Base-by-base conservation (phyloP, 495 filamentous ascomycete species). In the Halenospora varia region DNA sequence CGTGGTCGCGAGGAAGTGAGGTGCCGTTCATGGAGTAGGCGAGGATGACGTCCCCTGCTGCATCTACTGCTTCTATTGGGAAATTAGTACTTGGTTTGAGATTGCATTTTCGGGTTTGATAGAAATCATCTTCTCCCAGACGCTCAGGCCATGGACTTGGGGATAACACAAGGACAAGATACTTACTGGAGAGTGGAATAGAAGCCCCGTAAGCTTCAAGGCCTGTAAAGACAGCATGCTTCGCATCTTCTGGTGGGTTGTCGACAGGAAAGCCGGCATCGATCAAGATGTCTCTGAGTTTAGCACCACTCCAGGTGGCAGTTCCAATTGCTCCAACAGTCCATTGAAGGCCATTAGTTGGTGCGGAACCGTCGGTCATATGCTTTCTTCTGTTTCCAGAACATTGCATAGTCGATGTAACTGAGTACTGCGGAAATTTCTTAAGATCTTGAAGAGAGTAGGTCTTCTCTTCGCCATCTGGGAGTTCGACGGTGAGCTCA, bases 311-410 rank as follows among this genome's bases (percentile, higher is more conserved):
- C 83, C 83, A 88, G 47, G 78, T 77, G 3, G 83, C 81, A 56
- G 79, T 84, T 46, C 77, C 75, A 23, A 83, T 83, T n/a, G 81
- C 84, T 0, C 80, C 83, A 2, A 79, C 76, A 0, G 71, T 75
- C 79, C 80, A 87, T 57, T 85, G 80, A 42, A 87, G 68, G 0
- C 83, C 85, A 26, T 79, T 82, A 48, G 75, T 71, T 18, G 74
- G 72, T 9, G 71, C 76, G 17, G 77, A 68, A 20, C 23, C n/a
- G 29, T 70, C 67, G 20, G 76, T 86, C 77, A 87, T 83, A 62
- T 87, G 79, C 35, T 75, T 78, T 0, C 85, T 70, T 3, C 85
- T 73, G 64, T 85, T 87, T 1, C 85, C 85, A 40, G 80, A 79
- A 64, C 84, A 88, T 41, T 84, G 82, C n/a, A 87, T 58, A 9